Base-by-base conservation (phyloP, 768 basidiomycete species). In the Russula ochroleuca region DNA sequence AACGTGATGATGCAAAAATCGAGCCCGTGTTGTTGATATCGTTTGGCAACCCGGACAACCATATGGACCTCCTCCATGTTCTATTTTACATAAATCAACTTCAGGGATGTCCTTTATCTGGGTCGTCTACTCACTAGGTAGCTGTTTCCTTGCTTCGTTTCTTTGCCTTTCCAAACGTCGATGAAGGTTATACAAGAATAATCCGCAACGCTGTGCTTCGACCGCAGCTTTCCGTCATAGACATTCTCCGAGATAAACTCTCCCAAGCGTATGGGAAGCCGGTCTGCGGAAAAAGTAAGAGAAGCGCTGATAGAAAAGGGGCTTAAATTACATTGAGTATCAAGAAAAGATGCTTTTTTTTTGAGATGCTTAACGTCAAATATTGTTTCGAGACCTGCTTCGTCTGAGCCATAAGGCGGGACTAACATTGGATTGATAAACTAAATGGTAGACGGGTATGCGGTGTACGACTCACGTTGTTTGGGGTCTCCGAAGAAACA, bases 401-500 rank as follows among this genome's bases (percentile, higher is more conserved):
- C 69, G 1, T 81, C 79, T 52, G 78, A 66, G 3, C 82, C 82
- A 70, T 75, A 81, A 0, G 83, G 83, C 3, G 83, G 80, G 4
- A 84, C 83, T 85, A 60, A 11, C 10, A 33, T 21, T 17, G 45
- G n/a, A n/a, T n/a, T n/a, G 17, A 15, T 61, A 33, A 54, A 19
- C 1, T 13, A 45, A 15, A 17, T n/a, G n/a, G 13, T 11, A 47
- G 25, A 47, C 33, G 23, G 25, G 51, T 37, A 45, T 25, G 6
- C 23, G 8, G 7, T 15, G n/a, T n/a, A n/a, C 37, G 8, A 64
- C 79, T 52, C 70, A 81, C 83, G 72, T 72, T 84, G 83, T 49
- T 78, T 76, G 0, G 81, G 81, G 70, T 84, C 83, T 0, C 83
- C 82, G 52, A 83, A 81, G 67, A 80, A 81, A 63, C 79, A 82